Evolutionary conservation across 2,329 filamentous ascomycete species (phyloP), one percentile per base, ranked within the genome.

Genomic region (Nothopassalora personata): DNA sequence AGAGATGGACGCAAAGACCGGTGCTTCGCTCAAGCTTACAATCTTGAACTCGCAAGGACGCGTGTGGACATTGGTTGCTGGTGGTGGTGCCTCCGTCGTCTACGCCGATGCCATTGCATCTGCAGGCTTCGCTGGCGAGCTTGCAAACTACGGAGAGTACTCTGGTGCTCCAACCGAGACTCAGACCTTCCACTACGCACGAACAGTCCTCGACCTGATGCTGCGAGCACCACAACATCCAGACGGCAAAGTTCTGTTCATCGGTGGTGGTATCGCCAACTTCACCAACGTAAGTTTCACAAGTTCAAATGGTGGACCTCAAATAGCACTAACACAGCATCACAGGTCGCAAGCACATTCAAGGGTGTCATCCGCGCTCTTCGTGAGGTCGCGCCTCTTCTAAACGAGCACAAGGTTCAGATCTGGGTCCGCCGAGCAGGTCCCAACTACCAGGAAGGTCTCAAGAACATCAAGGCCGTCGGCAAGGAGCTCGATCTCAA

Each of bases 131-230:
- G 91, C 95, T 65, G 87, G 91, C 71, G 92, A 99, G 79, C 86
- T 99, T 56, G 94, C 94, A 81, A 99, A 99, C 87, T 99, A 99
- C 75, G 94, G 94, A 77, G 94, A 99, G 81, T 99, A 99, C 87
- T 97, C 94, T 66, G 94, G 94, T 81, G 94, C 94, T 66, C 94
- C 94, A 68, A 97, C 91, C 62, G 94, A 99, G 86, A 96, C 91
- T 49, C 94, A 99, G 81, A 97, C 94, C 62, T 99, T 90, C 87
- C 92, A 97, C 86, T 99, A 99, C 80, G 92, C 94, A 73, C 89
- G 90, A 73, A 99, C 94, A 31, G 91, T 99, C 65, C 84, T 99
- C 64, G 94, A 99, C 77, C 86, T 99, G 66, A 96, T 99, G 90
- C 89, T 99, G 70, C 90, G 94, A 68, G 88, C 93, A 57, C 93